Evolutionary conservation across 495 filamentous ascomycete genomes (phyloP).

Genomic region (Lophium mytilinum): DNA sequence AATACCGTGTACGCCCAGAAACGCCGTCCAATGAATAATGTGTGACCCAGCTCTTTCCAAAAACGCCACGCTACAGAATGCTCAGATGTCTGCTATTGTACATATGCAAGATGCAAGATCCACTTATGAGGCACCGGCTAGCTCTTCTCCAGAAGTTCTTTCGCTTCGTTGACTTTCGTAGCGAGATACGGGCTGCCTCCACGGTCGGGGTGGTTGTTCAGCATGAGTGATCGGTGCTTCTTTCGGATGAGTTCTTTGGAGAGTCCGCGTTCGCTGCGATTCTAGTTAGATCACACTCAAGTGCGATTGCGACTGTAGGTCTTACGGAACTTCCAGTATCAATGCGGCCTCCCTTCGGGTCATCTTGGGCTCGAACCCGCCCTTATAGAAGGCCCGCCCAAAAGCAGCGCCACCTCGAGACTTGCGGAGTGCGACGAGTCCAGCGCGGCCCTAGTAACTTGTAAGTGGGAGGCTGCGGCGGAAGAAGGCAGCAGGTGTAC

Average conservation of each 20-base stretch:
- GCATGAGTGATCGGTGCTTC: constrained; percentile 92
- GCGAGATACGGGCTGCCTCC: constrained; percentile 94
- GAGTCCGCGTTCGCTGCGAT: constrained; percentile 65
- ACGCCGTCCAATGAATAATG: too few relatives aligned
- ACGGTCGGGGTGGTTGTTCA: constrained; percentile 95
- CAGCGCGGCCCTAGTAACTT: constrained; percentile 68
- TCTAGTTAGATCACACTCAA: constrained; percentile 6
- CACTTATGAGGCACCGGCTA: background rate
- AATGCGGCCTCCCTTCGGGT: constrained; percentile 81
- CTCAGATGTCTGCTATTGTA: background rate
- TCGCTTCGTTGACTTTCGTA: constrained; percentile 96
- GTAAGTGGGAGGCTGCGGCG: background rate
- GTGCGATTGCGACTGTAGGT: constrained; percentile 1
- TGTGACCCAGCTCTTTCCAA: too few relatives aligned
- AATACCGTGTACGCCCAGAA: too few relatives aligned
- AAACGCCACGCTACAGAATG: too few relatives aligned
- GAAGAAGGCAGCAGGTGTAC: constrained; percentile 8
- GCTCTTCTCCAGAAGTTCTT: constrained; percentile 85
- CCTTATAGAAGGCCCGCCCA: constrained; percentile 91
- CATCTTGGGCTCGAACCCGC: constrained; percentile 93
- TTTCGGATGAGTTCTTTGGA: constrained; percentile 92
- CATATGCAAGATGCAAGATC: background rate
- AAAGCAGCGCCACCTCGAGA: constrained; percentile 58
- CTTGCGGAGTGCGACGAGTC: constrained; percentile 76
- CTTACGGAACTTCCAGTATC: constrained; percentile 84